Conservation (phyloP, 2,329 filamentous ascomycete species). For the Xylaria sp. region DNA sequence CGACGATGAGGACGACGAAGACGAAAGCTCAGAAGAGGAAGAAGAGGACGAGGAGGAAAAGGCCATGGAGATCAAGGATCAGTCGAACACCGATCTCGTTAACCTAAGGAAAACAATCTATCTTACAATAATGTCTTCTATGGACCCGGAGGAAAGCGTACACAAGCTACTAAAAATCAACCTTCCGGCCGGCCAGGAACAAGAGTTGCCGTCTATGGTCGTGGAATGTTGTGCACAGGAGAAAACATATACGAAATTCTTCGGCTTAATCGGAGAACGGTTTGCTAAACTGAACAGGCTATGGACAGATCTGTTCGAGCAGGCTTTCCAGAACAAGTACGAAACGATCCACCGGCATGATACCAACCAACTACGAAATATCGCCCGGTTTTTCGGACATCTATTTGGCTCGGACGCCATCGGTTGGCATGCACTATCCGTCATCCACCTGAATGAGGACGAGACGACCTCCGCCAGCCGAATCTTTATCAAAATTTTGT, state of each 20-base stretch:
- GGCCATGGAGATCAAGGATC: conserved; percentile 95
- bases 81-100: conserved; percentile 94
- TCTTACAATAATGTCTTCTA: conserved; percentile 95
- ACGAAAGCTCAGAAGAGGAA: conserved; percentile 78
- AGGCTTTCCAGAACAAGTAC: conserved; percentile 91
- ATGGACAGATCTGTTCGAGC: conserved; percentile 93
- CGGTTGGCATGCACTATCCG: conserved; percentile 88
- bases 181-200: conserved; percentile 85
- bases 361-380: conserved; percentile 93
- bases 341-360: conserved; percentile 97
- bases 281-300: conserved; percentile 96
- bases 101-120: conserved; percentile 95
- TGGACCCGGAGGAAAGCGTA: conserved; percentile 94
- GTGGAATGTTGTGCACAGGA: conserved; percentile 97
- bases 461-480: conserved; percentile 96
- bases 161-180: conserved; percentile 98
- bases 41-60: conserved; percentile 78
- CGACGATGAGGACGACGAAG: conserved; percentile 77
- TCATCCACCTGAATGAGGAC: conserved; percentile 92
- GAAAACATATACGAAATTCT: conserved; percentile 97
- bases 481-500: conserved; percentile 98
- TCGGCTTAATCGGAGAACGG: conserved; percentile 90
- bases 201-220: conserved; percentile 94
- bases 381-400: conserved; percentile 94
- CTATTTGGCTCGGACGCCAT: conserved; percentile 88